Conservation (phyloP, 768 basidiomycete genomes). For the Boletus patriciae region DNA sequence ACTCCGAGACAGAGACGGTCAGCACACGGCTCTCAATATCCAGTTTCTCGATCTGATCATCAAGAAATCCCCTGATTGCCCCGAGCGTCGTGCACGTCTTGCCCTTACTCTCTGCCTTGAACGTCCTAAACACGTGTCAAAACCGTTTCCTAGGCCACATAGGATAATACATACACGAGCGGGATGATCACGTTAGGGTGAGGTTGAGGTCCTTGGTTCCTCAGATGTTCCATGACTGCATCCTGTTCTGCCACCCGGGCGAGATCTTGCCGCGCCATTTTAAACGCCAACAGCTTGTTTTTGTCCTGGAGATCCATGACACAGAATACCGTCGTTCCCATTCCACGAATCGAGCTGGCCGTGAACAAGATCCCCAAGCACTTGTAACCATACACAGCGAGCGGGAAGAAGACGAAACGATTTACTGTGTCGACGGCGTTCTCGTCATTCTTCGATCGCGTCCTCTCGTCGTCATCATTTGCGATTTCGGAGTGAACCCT, state of each 20-base stretch:
- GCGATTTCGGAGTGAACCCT: too few species aligned
- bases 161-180: neutral
- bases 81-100: neutral
- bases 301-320: too few species aligned
- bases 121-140: neutral
- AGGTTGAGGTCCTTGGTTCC: too few species aligned
- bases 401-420: neutral
- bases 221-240: neutral
- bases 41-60: neutral
- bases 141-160: too few species aligned
- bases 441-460: neutral
- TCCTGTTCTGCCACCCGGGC: neutral
- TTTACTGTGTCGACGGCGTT: neutral
- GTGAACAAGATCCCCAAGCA: too few species aligned
- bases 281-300: neutral
- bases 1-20: neutral
- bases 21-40: neutral
- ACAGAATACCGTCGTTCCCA: too few species aligned
- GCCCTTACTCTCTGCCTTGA: neutral
- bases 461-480: too few species aligned
- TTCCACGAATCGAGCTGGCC: too few species aligned
- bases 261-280: constrained; percentile 13
- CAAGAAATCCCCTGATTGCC: constrained; percentile 2
- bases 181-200: neutral
- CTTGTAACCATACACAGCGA: neutral